phyloP scores from a whole-genome alignment of 2,329 filamentous ascomycete genomes.

The Neonectria magnoliae region DNA sequence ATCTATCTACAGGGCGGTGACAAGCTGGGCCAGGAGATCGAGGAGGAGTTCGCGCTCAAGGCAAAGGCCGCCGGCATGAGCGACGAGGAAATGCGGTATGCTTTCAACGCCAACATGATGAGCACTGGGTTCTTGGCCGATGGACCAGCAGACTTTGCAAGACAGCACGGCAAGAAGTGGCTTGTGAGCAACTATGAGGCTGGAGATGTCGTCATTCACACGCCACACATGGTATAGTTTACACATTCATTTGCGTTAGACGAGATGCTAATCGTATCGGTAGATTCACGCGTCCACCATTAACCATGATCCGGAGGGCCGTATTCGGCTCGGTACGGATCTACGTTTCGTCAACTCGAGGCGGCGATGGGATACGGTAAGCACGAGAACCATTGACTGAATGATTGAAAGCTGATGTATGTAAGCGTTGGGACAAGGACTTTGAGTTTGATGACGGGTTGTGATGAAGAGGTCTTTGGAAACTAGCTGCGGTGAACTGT shows the following conservation, averaged over 20 bases:
- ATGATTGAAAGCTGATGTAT: conserved; percentile 1
- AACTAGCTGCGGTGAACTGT: too few relatives aligned
- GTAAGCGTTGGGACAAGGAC: conserved; percentile 34
- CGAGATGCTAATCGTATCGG: neutral
- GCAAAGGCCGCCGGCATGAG: conserved; percentile 60
- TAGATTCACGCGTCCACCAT: conserved; percentile 68
- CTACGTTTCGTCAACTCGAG: conserved; percentile 64
- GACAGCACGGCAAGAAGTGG: conserved; percentile 46
- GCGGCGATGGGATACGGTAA: conserved; percentile 60
- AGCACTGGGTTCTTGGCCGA: conserved; percentile 63
- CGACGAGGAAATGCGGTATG: conserved; percentile 61
- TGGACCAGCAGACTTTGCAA: conserved; percentile 52
- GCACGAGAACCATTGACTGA: conserved; percentile 7
- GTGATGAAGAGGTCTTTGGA: neutral
- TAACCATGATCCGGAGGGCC: conserved; percentile 61
- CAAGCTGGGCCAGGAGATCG: conserved; percentile 58
- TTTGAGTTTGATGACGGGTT: conserved; percentile 35
- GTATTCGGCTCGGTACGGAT: conserved; percentile 66
- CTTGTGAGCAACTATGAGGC: conserved; percentile 53
- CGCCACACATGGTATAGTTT: conserved; percentile 45
- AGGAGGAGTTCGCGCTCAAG: conserved; percentile 58
- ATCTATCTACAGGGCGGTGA: conserved; percentile 64
- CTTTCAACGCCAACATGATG: conserved; percentile 71
- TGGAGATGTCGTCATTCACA: conserved; percentile 55
- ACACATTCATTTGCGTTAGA: neutral